These are phyloP conservation scores for Orbilia brochopaga DNA, from an alignment of 2,329 filamentous ascomycete species.

Conservation along the genomic window DNA sequence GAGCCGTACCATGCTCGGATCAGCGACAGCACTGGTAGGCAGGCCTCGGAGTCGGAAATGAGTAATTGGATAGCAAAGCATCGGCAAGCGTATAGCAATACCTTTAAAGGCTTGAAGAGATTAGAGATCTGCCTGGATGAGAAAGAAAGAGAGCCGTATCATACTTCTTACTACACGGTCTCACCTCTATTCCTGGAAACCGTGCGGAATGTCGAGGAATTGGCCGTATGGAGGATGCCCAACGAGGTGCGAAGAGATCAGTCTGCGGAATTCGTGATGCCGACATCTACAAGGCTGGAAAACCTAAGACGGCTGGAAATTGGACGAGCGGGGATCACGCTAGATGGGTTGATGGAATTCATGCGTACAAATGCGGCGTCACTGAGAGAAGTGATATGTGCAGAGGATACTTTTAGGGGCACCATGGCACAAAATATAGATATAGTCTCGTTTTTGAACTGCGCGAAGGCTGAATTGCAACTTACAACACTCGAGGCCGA, in stretches of 20 bases:
- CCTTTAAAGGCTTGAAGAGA: constrained; percentile 16
- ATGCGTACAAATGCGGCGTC: constrained; percentile 17
- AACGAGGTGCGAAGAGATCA: constrained; percentile 17
- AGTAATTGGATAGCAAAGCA: constrained; percentile 24
- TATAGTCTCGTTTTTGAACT: constrained; percentile 15
- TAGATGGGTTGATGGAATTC: constrained; percentile 17
- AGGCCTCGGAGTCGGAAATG: constrained; percentile 25
- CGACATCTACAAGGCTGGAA: constrained; percentile 11
- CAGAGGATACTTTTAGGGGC: constrained; percentile 17
- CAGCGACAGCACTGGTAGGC: constrained; percentile 21
- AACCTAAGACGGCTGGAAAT: constrained; percentile 24
- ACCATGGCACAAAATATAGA: constrained; percentile 10
- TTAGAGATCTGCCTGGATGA: constrained; percentile 41
- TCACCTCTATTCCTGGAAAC: constrained; percentile 36
- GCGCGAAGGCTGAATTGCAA: not conserved
- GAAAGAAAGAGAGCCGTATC: constrained; percentile 39
- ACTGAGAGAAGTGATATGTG: constrained; percentile 25
- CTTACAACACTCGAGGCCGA: constrained; percentile 15
- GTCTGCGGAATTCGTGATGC: constrained; percentile 22
- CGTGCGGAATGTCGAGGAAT: constrained; percentile 30
- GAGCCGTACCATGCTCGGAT: constrained; percentile 38
- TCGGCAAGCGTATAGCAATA: constrained; percentile 22
- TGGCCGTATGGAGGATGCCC: constrained; percentile 28
- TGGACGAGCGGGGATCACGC: constrained; percentile 10
- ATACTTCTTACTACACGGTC: constrained; percentile 23